Evolutionary conservation across 352 stramenopile species (phyloP), one percentile per base, ranked within the genome.

Genomic region (Phytophthora fragariaefolia): DNA sequence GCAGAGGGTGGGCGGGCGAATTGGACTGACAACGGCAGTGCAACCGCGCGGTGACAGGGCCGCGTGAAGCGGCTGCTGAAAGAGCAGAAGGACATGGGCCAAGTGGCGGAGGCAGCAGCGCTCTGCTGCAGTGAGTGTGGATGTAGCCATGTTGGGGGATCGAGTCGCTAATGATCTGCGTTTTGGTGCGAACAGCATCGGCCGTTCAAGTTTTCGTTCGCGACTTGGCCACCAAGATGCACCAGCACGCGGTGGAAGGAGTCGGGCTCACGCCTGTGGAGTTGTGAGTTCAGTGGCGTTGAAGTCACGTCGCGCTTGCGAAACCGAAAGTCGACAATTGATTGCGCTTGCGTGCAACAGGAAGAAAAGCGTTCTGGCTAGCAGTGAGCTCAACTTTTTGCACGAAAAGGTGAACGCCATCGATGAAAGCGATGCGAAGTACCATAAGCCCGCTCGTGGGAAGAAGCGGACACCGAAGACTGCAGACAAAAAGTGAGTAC

Each of bases 71-170:
- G 77, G 26, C 51, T 92, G 34, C 73, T 92, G 38, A 78, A 76
- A 36, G 79, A 85, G 23, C 78, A 90, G 48, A 82, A 89, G 56
- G 84, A 91, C 69, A 90, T 91, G 80, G 84, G 84, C 2, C 80
- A 90, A 77, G 71, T 92, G 53, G 72, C 61, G 38, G 82, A 92
- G 15, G 63, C 70, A 15, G 80, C 82, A 5, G 66, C 85, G 46
- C 43, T 82, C 17, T 72, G 69, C 40, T 89, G 71, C 55, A 73
- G 82, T 90, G 48, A 46, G 69, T 58, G 20, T 23, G 1, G 23
- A 32, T 56, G 28, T 55, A 57, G 57, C 28, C 54, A 48, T 60
- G 6, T 43, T 30, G 22, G 20, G 30, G 28, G 28, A 27, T 34
- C 22, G 30, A n/a, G 34, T 30, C 15, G 12, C 49, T 20, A 28